Conservation (phyloP, 2,329 filamentous ascomycete species). For the Paraconiothyrium sp. region DNA sequence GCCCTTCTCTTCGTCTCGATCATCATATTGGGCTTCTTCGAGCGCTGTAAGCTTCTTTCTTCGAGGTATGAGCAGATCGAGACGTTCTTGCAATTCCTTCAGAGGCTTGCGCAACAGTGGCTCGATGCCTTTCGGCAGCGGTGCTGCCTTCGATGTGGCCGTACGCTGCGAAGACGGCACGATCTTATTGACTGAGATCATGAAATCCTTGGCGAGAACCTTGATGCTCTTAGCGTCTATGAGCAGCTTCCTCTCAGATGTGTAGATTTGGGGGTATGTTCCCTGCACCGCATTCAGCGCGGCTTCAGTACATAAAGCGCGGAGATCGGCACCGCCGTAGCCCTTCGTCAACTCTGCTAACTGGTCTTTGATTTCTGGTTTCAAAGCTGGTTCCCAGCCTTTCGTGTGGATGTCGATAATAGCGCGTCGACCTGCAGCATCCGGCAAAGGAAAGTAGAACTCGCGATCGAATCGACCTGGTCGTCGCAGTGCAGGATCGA, state of each 20-base stretch:
- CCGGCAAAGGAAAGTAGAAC: constrained; percentile 96
- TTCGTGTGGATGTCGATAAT: constrained; percentile 97
- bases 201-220: constrained; percentile 93
- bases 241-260: constrained; percentile 85
- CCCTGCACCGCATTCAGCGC: constrained; percentile 95
- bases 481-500: constrained; percentile 92
- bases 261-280: constrained; percentile 96
- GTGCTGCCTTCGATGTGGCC: constrained; percentile 81
- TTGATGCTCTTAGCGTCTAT: constrained; percentile 87
- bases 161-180: constrained; percentile 94
- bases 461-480: constrained; percentile 96
- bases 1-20: constrained; percentile 81
- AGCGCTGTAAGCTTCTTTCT: constrained; percentile 88
- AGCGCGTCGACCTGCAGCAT: constrained; percentile 78
- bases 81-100: constrained; percentile 69
- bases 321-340: constrained; percentile 93
- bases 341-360: constrained; percentile 92
- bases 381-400: constrained; percentile 83
- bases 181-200: constrained; percentile 96
- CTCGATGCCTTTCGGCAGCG: constrained; percentile 80
- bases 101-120: constrained; percentile 82
- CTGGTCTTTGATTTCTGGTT: constrained; percentile 80
- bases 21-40: constrained; percentile 93
- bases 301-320: constrained; percentile 94
- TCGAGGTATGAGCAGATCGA: constrained; percentile 82